Percentiles rank a stretch among this genome's conserved stretches.
These are phyloP conservation scores for Xylaria longipes DNA, from an alignment of 495 filamentous ascomycete species.

Conservation along the genomic window DNA sequence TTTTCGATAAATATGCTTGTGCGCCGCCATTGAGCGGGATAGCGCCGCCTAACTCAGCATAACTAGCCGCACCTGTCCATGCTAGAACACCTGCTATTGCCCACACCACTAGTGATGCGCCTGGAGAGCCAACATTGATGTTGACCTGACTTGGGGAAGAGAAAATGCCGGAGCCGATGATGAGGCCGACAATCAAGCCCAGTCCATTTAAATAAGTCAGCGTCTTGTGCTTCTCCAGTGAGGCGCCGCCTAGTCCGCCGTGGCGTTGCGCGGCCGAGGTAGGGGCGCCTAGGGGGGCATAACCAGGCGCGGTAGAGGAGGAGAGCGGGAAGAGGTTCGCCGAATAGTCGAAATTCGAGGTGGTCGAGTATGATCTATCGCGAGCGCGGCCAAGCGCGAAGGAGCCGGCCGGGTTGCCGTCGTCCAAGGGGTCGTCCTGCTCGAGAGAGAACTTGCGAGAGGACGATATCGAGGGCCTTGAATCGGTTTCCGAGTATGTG, in stretches of 20 bases:
- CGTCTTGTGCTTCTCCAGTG: slow-evolving; percentile 92
- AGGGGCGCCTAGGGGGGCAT: slow-evolving; percentile 81
- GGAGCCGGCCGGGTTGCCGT: slow-evolving; percentile 49
- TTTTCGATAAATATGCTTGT: slow-evolving; percentile 92
- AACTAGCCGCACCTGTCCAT: slow-evolving; percentile 96
- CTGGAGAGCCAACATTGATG: slow-evolving; percentile 88
- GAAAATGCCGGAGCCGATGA: slow-evolving; percentile 98
- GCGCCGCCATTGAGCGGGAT: slow-evolving; percentile 95
- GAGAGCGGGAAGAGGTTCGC: slow-evolving; percentile 90
- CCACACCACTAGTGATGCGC: slow-evolving; percentile 90
- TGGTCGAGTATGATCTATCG: slow-evolving; percentile 81
- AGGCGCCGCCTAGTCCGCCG: slow-evolving; percentile 56
- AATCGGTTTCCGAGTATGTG: slow-evolving; percentile 68
- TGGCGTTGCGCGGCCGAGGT: slow-evolving; percentile 57
- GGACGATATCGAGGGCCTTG: slow-evolving; percentile 83
- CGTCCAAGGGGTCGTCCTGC: slow-evolving; percentile 78
- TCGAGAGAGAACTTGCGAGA: slow-evolving; percentile 91
- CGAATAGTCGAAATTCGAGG: slow-evolving; percentile 92
- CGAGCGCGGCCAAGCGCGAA: slow-evolving; percentile 56
- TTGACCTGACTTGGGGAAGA: slow-evolving; percentile 95
- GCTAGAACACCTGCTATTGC: slow-evolving; percentile 85
- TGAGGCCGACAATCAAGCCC: slow-evolving; percentile 86
- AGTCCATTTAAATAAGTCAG: slow-evolving; percentile 93
- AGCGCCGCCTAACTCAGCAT: slow-evolving; percentile 93
- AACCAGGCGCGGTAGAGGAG: slow-evolving; percentile 76